Conservation (phyloP, 495 filamentous ascomycete species). For the Cercophora scortea region DNA sequence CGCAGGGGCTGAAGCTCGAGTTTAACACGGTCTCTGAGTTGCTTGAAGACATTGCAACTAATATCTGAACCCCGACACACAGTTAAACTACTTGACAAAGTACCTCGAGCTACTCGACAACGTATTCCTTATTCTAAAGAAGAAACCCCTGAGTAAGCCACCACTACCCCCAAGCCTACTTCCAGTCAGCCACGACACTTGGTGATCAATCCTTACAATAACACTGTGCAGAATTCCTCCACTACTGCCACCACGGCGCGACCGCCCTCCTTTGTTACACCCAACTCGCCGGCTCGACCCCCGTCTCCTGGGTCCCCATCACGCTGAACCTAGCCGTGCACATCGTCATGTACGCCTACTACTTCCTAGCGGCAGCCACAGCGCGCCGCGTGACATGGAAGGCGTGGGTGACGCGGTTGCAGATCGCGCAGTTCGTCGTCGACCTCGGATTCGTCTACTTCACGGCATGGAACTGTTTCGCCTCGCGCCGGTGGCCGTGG, state of each 20-base stretch:
- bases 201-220: constrained; percentile 1
- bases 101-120: constrained; percentile 76
- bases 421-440: constrained; percentile 1
- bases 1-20: no score
- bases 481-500: not conserved
- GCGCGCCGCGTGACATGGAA: not conserved
- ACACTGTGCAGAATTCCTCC: constrained; percentile 59
- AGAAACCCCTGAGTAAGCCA: constrained; percentile 73
- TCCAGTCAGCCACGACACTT: not conserved
- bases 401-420: constrained; percentile 1
- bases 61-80: not conserved
- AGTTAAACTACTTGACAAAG: constrained; percentile 58
- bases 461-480: not conserved
- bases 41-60: not conserved
- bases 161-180: no score
- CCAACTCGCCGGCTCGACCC: constrained; percentile 66
- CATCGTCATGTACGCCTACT: constrained; percentile 65
- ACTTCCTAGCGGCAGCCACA: not conserved
- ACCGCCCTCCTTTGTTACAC: constrained; percentile 82
- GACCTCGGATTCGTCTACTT: constrained; percentile 1
- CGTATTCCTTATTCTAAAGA: constrained; percentile 75
- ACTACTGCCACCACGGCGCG: constrained; percentile 78
- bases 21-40: no score
- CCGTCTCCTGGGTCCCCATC: constrained; percentile 73
- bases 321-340: constrained; percentile 70